These are phyloP conservation scores for Erodium moschatum DNA, from an alignment of 441 rosid species.

Conservation along the genomic window DNA sequence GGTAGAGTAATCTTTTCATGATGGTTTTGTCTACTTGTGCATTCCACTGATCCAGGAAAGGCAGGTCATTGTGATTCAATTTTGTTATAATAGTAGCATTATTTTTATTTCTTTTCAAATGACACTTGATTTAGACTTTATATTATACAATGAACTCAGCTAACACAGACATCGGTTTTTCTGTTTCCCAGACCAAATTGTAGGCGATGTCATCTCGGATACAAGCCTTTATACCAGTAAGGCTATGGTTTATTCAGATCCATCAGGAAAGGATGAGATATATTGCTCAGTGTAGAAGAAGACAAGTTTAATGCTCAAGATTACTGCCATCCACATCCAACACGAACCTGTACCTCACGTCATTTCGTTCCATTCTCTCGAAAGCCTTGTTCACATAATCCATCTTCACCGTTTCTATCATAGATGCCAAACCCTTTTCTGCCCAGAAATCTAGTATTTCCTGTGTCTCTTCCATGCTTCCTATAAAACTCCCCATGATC, in stretches of 20 bases:
- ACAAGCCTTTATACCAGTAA: background rate
- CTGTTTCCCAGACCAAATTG: background rate
- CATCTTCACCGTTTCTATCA: slow-evolving; percentile 35
- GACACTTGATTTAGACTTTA: background rate
- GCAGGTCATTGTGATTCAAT: background rate
- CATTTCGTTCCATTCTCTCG: slow-evolving; percentile 39
- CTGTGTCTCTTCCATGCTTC: slow-evolving; percentile 36
- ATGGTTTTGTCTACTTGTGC: background rate
- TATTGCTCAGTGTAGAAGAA: background rate
- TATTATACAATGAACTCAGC: background rate
- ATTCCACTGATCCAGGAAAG: background rate
- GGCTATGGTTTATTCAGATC: background rate
- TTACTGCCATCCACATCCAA: slow-evolving; percentile 35
- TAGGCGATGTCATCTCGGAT: background rate
- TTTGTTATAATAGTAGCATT: background rate
- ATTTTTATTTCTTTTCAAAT: background rate
- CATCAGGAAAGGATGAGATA: background rate
- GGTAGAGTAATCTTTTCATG: background rate
- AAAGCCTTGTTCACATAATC: slow-evolving; percentile 35
- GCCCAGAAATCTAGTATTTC: slow-evolving; percentile 35
- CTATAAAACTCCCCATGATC: slow-evolving; percentile 31
- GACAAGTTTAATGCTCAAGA: slow-evolving; percentile 10
- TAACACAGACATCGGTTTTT: background rate
- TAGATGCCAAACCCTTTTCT: slow-evolving; percentile 31
- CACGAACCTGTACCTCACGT: slow-evolving; percentile 37